Evolutionary conservation across 2,329 filamentous ascomycete genomes (phyloP).

Genomic region (Torrubiella hemipterigena): DNA sequence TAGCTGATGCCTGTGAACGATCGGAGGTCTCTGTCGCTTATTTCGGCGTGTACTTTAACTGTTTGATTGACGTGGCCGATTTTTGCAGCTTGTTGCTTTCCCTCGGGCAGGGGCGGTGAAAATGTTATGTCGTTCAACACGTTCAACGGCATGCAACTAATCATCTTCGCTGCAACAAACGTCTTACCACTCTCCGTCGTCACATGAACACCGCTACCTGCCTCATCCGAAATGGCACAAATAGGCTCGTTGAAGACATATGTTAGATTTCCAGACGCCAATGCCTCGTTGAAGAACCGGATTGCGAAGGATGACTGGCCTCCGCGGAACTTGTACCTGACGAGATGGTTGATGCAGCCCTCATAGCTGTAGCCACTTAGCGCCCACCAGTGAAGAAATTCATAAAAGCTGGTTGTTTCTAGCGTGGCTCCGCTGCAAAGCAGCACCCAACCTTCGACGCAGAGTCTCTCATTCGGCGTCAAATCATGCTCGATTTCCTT

Average conservation of each 20-base stretch:
- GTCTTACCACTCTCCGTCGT: conserved; percentile 17
- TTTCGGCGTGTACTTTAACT: conserved; percentile 33
- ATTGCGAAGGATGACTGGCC: conserved; percentile 33
- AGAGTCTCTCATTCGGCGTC: conserved; percentile 24
- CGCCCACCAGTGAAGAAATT: conserved; percentile 37
- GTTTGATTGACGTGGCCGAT: conserved; percentile 32
- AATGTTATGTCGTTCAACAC: conserved; percentile 27
- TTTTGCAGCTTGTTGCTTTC: conserved; percentile 21
- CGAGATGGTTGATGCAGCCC: conserved; percentile 24
- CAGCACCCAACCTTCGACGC: conserved; percentile 26
- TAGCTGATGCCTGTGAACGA: conserved; percentile 31
- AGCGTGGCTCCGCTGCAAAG: conserved; percentile 29
- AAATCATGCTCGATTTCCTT: conserved; percentile 23
- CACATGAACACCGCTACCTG: conserved; percentile 16
- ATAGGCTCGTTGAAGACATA: conserved; percentile 29
- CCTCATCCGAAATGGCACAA: conserved; percentile 16
- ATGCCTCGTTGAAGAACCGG: conserved; percentile 30
- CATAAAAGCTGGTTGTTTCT: conserved; percentile 29
- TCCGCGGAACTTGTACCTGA: conserved; percentile 27
- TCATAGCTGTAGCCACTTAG: conserved; percentile 26
- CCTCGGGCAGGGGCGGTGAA: conserved; percentile 21
- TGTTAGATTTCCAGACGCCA: conserved; percentile 21
- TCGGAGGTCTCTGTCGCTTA: conserved; percentile 24
- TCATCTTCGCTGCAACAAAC: conserved; percentile 18
- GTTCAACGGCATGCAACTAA: conserved; percentile 31